Base-by-base conservation (phyloP, 2,329 filamentous ascomycete species). In the Rutstroemia sp. region DNA sequence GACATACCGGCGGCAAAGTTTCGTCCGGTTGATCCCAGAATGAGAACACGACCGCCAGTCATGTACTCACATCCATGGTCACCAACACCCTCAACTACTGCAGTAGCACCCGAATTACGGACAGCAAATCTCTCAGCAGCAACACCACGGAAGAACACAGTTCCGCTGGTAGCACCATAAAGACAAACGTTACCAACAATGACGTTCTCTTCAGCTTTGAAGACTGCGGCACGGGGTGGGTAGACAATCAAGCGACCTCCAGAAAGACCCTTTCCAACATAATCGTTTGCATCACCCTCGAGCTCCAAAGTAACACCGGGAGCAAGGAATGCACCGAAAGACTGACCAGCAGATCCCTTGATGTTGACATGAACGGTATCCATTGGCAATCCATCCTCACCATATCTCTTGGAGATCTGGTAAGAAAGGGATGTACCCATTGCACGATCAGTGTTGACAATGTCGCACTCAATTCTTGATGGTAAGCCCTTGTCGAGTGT, bases 1-100 rank as follows among this genome's bases (percentile, higher is more conserved):
- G 92, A 96, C 92, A 97, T 97, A 79, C 92, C 92, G 60, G 92
- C 92, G 66, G 92, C 92, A 69, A 97, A 97, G 79, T 97, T 97
- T 66, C 92, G 92, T 47, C 92, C 92, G 69, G 91, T 96, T 67
- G 82, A 84, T 58, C 92, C 92, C 49, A 97, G 81, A 68, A 95
- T 81, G 62, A 97, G 77, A 51, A 96, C 80, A 69, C 92, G 90
- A 70, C 92, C 92, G 71, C 92, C 92, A 68, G 92, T 96, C 92
- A 97, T 97, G 81, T 97, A 97, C 79, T 97, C 92, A 71, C 92
- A 96, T 61, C 90, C 89, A 71, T 97, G 92, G 72, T 97, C 92
- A 79, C 92, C 92, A 63, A 95, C 83, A 75, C 92, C 92, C 74
- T 97, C 92, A 61, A 96, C 92, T 62, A 97, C 89, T n/a, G 92